Evolutionary conservation across 1,284 basidiomycete species (phyloP).

Genomic region (Quambalaria eucalypti): DNA sequence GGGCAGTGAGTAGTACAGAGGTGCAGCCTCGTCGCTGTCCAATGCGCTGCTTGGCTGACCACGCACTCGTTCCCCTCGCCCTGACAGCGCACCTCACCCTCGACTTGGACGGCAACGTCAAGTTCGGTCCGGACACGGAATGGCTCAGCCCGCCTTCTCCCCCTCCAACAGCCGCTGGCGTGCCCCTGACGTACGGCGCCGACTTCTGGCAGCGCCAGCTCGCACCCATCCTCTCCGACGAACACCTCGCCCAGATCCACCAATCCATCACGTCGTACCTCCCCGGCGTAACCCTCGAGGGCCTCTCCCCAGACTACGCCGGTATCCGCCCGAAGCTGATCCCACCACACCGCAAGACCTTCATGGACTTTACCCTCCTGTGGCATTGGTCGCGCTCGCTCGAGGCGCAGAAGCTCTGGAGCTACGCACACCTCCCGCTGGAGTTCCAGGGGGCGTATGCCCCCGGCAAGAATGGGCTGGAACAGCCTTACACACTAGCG

Average conservation of each 20-base stretch:
- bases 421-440: conserved; percentile 13
- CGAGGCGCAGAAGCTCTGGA: conserved; percentile 29
- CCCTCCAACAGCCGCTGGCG: no score
- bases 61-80: not conserved
- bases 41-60: not conserved
- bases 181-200: not conserved
- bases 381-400: conserved; percentile 31
- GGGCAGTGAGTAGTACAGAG: conserved; percentile 23
- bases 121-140: conserved; percentile 88
- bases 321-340: conserved; percentile 84
- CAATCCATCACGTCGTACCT: conserved; percentile 55
- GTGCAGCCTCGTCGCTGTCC: not conserved
- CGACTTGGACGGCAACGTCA: conserved; percentile 74
- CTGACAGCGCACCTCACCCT: conserved; percentile 48
- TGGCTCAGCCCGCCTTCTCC: conserved; percentile 56
- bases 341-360: conserved; percentile 58
- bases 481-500: not conserved
- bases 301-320: conserved; percentile 75
- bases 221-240: conserved; percentile 33
- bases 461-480: not conserved
- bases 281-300: conserved; percentile 59
- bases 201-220: conserved; percentile 9
- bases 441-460: not conserved
- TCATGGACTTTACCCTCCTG: conserved; percentile 67
- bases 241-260: conserved; percentile 34